phyloP scores from a whole-genome alignment of 2,329 filamentous ascomycete species.

The Epichloe sibirici region DNA sequence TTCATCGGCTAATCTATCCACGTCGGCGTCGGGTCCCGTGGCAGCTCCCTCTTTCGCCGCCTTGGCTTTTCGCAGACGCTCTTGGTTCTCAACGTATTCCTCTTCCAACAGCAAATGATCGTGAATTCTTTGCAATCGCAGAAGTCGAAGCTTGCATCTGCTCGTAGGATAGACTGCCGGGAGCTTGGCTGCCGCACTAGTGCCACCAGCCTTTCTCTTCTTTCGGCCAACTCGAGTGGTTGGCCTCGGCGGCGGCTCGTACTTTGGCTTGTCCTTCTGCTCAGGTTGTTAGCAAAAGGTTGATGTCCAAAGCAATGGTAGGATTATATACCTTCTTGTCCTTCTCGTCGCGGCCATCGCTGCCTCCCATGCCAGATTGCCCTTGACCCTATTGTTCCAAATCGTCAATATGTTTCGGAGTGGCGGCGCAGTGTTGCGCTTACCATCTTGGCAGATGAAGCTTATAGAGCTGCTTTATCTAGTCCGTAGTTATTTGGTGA shows the following conservation, averaged over 20 bases:
- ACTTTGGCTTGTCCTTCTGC: conserved; percentile 99
- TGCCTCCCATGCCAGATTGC: conserved; percentile 76
- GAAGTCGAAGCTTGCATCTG: conserved; percentile 90
- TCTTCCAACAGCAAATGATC: conserved; percentile 94
- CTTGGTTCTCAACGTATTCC: conserved; percentile 98
- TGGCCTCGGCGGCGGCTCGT: conserved; percentile 92
- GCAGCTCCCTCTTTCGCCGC: conserved; percentile 57
- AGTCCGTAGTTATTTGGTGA: neutral
- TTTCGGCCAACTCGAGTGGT: conserved; percentile 95
- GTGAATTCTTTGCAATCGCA: conserved; percentile 97
- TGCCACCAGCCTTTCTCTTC: conserved; percentile 93
- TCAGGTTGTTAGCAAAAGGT: conserved; percentile 11
- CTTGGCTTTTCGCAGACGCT: conserved; percentile 88
- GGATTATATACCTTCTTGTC: conserved; percentile 70
- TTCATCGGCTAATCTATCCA: conserved; percentile 87
- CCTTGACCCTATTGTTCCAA: conserved; percentile 54
- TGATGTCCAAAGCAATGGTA: neutral
- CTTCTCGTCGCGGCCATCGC: conserved; percentile 71
- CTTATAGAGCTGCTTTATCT: conserved; percentile 14
- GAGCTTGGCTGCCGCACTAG: conserved; percentile 89
- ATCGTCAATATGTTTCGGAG: neutral
- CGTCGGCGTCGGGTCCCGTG: conserved; percentile 57
- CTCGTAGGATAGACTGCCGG: conserved; percentile 90
- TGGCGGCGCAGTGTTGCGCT: conserved; percentile 8
- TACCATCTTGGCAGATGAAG: conserved; percentile 24